Conservation (phyloP, 305 asterid species). For the Plantago rigida region DNA sequence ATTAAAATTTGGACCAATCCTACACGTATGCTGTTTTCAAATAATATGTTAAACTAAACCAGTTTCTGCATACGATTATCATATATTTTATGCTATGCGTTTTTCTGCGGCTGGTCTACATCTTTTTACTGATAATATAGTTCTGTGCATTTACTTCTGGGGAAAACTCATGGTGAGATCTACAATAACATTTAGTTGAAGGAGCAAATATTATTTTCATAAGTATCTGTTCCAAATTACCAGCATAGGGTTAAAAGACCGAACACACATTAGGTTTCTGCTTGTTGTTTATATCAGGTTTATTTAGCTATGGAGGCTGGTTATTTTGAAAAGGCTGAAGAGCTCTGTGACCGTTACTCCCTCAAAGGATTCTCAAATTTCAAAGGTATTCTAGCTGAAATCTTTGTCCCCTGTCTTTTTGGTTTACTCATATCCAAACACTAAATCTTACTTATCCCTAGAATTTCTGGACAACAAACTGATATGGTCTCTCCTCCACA, state of each 20-base stretch:
- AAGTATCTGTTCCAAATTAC: constrained; percentile 18
- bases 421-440: constrained; percentile 8
- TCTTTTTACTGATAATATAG: too few species aligned
- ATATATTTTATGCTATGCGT: too few species aligned
- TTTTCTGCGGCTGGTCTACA: too few species aligned
- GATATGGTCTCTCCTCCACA: background rate
- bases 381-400: constrained; percentile 48
- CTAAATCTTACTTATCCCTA: too few species aligned
- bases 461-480: too few species aligned
- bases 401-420: background rate
- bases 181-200: constrained; percentile 8
- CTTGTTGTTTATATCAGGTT: constrained; percentile 42
- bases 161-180: background rate
- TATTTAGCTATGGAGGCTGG: constrained; percentile 99
- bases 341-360: constrained; percentile 69
- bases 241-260: constrained; percentile 12
- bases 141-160: background rate
- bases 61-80: too few species aligned
- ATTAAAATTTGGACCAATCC: too few species aligned
- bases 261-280: constrained; percentile 14
- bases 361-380: constrained; percentile 60
- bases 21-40: too few species aligned
- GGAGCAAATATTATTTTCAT: background rate
- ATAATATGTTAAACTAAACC: too few species aligned
- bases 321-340: constrained; percentile 80